Evolutionary conservation across 2,329 filamentous ascomycete genomes (phyloP).

Genomic region (Xylariaceae sp.): DNA sequence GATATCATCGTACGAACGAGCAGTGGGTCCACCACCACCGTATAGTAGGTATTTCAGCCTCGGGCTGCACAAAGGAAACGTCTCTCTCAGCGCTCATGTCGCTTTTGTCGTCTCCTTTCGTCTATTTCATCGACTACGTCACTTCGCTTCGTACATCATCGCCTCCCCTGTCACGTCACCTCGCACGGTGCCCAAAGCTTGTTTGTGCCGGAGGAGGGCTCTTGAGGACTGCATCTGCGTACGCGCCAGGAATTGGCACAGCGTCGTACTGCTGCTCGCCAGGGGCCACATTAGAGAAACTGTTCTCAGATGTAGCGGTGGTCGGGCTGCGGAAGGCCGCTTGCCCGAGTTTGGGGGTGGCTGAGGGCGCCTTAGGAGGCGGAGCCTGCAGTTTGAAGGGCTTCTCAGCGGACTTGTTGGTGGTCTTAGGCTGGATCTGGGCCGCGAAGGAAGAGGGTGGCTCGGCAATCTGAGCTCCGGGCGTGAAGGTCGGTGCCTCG

Average conservation of each 20-base stretch:
- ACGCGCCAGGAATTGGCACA: conserved; percentile 89
- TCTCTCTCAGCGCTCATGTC: background rate
- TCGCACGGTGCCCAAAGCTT: conserved; percentile 47
- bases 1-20: conserved; percentile 21
- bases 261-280: conserved; percentile 84
- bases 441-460: conserved; percentile 67
- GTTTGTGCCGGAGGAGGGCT: conserved; percentile 55
- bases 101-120: background rate
- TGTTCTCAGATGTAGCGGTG: conserved; percentile 42
- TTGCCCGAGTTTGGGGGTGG: conserved; percentile 73
- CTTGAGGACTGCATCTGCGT: conserved; percentile 63
- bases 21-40: conserved; percentile 7
- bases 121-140: conserved; percentile 1
- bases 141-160: conserved; percentile 3
- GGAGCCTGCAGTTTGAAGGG: conserved; percentile 89
- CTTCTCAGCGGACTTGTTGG: conserved; percentile 46
- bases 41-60: background rate
- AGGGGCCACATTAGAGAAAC: conserved; percentile 64
- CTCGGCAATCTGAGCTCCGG: conserved; percentile 59
- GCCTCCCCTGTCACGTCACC: conserved; percentile 23
- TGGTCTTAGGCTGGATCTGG: conserved; percentile 32
- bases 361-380: conserved; percentile 76
- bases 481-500: conserved; percentile 56
- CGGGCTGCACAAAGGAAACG: conserved; percentile 1
- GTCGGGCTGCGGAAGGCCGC: conserved; percentile 63